These are phyloP conservation scores for Hura crepitans DNA, from an alignment of 441 rosid genomes.

Conservation along the genomic window DNA sequence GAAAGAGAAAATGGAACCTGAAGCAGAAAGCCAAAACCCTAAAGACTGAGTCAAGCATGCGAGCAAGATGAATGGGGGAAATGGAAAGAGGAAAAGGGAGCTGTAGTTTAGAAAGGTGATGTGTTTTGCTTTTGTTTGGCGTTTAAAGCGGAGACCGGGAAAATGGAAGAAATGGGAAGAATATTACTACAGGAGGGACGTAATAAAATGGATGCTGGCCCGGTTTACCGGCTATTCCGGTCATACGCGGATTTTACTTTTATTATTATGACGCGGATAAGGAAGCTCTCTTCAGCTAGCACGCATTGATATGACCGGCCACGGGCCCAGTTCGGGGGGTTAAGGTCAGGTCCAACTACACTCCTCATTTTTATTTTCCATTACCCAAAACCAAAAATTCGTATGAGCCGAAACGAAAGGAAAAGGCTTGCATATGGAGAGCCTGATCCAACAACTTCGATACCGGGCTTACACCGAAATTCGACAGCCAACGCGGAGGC, in stretches of 20 bases:
- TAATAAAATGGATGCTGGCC: neutral
- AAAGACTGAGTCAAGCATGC: slow-evolving; percentile 14
- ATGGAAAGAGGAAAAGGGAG: neutral
- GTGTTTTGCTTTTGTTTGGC: neutral
- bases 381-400: too few relatives aligned
- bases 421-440: too few relatives aligned
- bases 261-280: neutral
- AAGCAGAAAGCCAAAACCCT: slow-evolving; percentile 20
- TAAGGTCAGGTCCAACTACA: too few relatives aligned
- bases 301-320: too few relatives aligned
- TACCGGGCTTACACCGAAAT: too few relatives aligned
- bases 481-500: too few relatives aligned
- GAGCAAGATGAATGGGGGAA: neutral
- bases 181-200: neutral
- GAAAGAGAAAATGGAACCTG: slow-evolving; percentile 19
- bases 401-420: too few relatives aligned
- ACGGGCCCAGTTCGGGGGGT: too few relatives aligned
- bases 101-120: neutral
- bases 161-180: too few relatives aligned
- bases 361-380: too few relatives aligned
- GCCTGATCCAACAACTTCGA: too few relatives aligned
- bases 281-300: neutral
- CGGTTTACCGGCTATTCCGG: neutral
- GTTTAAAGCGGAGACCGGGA: neutral
- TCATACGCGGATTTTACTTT: neutral